phyloP scores from a whole-genome alignment of 306 rosid genomes.

The Casuarina cunninghamiana region DNA sequence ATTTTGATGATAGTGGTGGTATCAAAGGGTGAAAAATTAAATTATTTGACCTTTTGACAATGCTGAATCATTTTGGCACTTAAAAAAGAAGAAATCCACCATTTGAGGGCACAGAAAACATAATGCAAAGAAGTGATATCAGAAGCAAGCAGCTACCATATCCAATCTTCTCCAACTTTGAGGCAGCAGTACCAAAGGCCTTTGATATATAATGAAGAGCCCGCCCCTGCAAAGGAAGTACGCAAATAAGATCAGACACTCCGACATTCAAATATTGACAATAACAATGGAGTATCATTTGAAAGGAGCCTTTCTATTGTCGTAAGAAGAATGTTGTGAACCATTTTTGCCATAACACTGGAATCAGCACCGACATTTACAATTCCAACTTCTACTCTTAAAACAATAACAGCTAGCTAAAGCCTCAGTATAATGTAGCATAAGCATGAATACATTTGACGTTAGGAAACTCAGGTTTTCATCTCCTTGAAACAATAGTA shows the following conservation, averaged over 20 bases:
- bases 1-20: background rate
- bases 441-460: background rate
- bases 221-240: conserved; percentile 60
- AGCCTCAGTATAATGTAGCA: background rate
- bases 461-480: background rate
- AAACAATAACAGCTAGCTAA: background rate
- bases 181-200: conserved; percentile 87
- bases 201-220: conserved; percentile 76
- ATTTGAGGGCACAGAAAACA: background rate
- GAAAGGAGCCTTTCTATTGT: background rate
- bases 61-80: background rate
- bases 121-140: background rate
- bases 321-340: background rate
- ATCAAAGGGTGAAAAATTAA: background rate
- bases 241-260: conserved; percentile 25
- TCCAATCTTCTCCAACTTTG: conserved; percentile 96
- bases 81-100: background rate
- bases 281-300: background rate
- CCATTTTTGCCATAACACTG: background rate
- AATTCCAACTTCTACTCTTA: background rate
- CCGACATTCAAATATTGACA: too few relatives aligned
- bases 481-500: background rate
- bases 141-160: conserved; percentile 42
- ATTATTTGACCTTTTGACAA: background rate
- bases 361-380: conserved; percentile 4